Base-by-base conservation (phyloP, 2,329 filamentous ascomycete species). In the Pyrenophora teres region DNA sequence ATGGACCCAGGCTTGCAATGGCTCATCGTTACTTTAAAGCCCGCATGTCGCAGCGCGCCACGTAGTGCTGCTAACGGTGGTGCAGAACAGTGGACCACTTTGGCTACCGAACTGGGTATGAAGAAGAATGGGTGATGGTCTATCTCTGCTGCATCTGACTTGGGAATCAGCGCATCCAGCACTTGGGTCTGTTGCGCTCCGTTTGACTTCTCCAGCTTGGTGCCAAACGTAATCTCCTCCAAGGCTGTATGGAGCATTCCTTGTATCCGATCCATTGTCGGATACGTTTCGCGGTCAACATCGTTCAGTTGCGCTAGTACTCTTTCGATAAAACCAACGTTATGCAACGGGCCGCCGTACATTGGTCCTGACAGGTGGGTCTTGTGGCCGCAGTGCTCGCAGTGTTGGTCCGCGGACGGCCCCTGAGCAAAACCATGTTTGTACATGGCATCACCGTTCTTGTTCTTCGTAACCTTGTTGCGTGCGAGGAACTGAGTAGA, bases 331-430 rank as follows among this genome's bases (percentile, higher is more conserved):
- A 97, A 99, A 2, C 86, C 83, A 6, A 85, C 82, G 38, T 92
- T 92, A 74, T 99, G 94, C 7, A 99, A 78, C 16, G 88, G 89
- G 0, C 94, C 94, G 30, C 85, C 92, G 77, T 92, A 99, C 93
- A 99, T 97, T 0, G 94, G 94, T 1, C 94, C 94, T 4, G 86
- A 88, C 12, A 97, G 73, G 73, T 97, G 94, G 75, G 88, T 95
- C 70, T 88, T 93, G 68, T 83, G 86, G 7, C 88, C 89, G 70
- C 94, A 99, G 71, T 97, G 91, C 53, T 86, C 81, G 73, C 94
- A 99, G 33, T 80, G 76, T 13, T 82, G 80, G 50, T 85, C 82
- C 3, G 83, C 78, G 0, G 83, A 82, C 1, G 92, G 91, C 0
- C 82, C 92, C 66, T 88, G 81, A 0, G 88, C 83, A 57, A 92